These are phyloP conservation scores for Rhizophagus clarus DNA, from an alignment of 192 early-diverging fungal species.

Conservation along the genomic window DNA sequence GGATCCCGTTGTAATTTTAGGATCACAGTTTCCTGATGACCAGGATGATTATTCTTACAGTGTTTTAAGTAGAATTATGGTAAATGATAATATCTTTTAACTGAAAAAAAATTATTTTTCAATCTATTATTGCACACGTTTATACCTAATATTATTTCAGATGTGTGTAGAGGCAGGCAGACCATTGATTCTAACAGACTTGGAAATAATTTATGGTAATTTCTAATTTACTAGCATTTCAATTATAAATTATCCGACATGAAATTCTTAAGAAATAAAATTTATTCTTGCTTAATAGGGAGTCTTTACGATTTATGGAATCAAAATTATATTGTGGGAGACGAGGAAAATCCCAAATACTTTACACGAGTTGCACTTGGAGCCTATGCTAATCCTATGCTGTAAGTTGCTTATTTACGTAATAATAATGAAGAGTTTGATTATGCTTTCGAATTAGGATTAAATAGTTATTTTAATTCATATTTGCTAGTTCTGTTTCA, in stretches of 20 bases:
- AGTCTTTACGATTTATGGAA: constrained; percentile 32
- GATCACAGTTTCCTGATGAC: constrained; percentile 31
- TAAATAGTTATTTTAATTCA: not conserved
- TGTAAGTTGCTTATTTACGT: not conserved
- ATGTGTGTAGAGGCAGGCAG: constrained; percentile 31
- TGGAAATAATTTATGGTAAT: constrained; percentile 27
- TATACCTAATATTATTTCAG: not conserved
- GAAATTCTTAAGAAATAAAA: too few species aligned
- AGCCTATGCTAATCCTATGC: constrained; percentile 31
- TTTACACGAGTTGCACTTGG: constrained; percentile 29
- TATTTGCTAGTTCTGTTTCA: not conserved
- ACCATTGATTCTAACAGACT: constrained; percentile 25
- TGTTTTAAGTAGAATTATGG: constrained; percentile 30
- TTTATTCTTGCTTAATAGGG: constrained; percentile 12
- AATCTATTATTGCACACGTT: not conserved
- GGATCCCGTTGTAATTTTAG: constrained; percentile 25
- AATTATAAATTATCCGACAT: too few species aligned
- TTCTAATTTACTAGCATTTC: not conserved
- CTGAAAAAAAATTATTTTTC: not conserved
- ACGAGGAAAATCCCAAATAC: constrained; percentile 8
- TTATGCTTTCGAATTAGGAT: too few species aligned
- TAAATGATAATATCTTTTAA: not conserved
- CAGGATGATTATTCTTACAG: constrained; percentile 1
- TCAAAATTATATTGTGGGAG: constrained; percentile 31
- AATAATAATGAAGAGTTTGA: not conserved